phyloP scores from a whole-genome alignment of 345 rosid species.

The Eucalyptus decipiens region DNA sequence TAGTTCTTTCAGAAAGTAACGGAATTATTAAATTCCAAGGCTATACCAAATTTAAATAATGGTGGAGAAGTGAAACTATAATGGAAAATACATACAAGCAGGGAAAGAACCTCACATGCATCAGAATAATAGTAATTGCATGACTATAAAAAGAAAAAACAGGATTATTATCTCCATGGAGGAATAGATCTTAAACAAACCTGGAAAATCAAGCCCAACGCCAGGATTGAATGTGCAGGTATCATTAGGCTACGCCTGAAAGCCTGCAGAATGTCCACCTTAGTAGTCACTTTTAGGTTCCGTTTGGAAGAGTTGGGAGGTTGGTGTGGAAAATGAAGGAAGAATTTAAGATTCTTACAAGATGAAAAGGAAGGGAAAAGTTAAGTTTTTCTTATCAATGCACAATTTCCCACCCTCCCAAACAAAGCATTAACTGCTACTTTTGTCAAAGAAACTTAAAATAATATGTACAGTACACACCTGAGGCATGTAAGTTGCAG shows the following conservation, averaged over 20 bases:
- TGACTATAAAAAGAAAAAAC: neutral
- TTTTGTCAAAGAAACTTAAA: neutral
- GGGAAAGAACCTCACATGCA: neutral
- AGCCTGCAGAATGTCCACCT: slow-evolving; percentile 30
- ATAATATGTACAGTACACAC: slow-evolving; percentile 14
- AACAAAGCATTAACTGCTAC: neutral
- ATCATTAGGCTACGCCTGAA: slow-evolving; percentile 73
- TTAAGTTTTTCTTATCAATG: neutral
- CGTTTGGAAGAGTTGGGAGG: neutral
- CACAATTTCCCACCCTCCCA: neutral
- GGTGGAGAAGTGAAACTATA: neutral
- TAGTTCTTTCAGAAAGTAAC: neutral
- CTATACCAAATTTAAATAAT: neutral
- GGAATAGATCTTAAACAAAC: slow-evolving; percentile 10
- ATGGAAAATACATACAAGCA: neutral
- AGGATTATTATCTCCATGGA: neutral
- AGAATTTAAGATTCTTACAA: neutral
- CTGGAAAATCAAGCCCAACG: slow-evolving; percentile 75
- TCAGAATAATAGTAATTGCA: neutral
- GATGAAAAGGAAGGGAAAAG: neutral
- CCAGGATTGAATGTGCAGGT: slow-evolving; percentile 61
- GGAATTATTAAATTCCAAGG: neutral
- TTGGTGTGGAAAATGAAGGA: neutral
- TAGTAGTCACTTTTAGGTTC: neutral
- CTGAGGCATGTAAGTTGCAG: slow-evolving; percentile 90